Conservation (phyloP, 768 basidiomycete genomes). For the Cyathus striatus region DNA sequence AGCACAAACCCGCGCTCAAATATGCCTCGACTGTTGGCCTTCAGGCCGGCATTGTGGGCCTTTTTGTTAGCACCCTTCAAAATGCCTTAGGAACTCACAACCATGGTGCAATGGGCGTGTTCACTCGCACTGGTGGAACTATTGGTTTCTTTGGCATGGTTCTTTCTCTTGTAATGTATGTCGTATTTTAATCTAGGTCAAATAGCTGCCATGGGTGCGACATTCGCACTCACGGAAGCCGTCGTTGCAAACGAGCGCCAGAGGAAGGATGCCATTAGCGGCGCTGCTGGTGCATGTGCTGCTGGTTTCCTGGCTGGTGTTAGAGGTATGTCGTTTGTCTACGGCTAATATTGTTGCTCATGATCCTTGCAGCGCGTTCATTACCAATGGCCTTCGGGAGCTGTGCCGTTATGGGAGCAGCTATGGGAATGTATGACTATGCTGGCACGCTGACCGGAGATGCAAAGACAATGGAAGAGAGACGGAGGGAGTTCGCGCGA, state of each 20-base stretch:
- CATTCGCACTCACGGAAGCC: conserved; percentile 81
- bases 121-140: conserved; percentile 83
- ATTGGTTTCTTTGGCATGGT: conserved; percentile 87
- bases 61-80: conserved; percentile 65
- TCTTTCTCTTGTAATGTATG: too few species aligned
- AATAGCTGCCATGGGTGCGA: conserved; percentile 83
- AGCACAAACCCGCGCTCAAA: conserved; percentile 49
- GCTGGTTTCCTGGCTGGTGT: conserved; percentile 90
- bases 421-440: conserved; percentile 79
- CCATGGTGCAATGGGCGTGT: conserved; percentile 77
- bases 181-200: not conserved
- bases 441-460: conserved; percentile 60
- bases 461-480: conserved; percentile 55
- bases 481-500: conserved; percentile 82
- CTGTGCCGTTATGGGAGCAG: conserved; percentile 73
- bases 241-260: conserved; percentile 76
- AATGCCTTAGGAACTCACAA: conserved; percentile 78
- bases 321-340: conserved; percentile 48
- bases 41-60: conserved; percentile 62
- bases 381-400: conserved; percentile 77
- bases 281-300: conserved; percentile 84
- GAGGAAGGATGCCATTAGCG: conserved; percentile 77
- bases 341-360: conserved; percentile 9
- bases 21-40: conserved; percentile 55
- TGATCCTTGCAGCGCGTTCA: conserved; percentile 71